These are phyloP conservation scores for Phytophthora pseudosyringae DNA, from an alignment of 352 stramenopile genomes.

Conservation along the genomic window DNA sequence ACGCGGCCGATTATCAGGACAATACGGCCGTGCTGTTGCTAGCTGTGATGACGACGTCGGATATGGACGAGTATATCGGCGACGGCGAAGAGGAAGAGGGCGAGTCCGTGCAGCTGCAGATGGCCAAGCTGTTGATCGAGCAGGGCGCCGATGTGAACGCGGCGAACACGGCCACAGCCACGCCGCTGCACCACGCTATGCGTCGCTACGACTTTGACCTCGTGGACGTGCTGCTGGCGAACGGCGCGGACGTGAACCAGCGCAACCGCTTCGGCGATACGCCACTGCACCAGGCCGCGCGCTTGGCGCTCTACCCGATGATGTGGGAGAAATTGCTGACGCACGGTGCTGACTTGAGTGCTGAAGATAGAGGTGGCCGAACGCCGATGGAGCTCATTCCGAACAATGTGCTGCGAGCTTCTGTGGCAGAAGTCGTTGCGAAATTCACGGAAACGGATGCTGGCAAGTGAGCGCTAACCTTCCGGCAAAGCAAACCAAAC, in stretches of 20 bases:
- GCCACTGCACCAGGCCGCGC: slow-evolving; percentile 39
- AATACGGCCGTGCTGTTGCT: slow-evolving; percentile 38
- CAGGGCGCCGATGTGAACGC: slow-evolving; percentile 38
- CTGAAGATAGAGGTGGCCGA: slow-evolving; percentile 27
- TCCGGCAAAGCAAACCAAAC: too few species aligned
- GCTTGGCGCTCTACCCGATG: slow-evolving; percentile 33
- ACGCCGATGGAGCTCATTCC: slow-evolving; percentile 44
- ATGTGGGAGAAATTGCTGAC: slow-evolving; percentile 40
- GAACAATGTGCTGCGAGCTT: slow-evolving; percentile 32
- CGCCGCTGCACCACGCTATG: slow-evolving; percentile 41
- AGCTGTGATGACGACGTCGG: slow-evolving; percentile 30
- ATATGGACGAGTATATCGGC: slow-evolving; percentile 36
- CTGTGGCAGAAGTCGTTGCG: slow-evolving; percentile 27
- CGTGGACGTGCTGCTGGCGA: slow-evolving; percentile 36
- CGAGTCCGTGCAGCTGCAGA: slow-evolving; percentile 28
- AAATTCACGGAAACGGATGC: slow-evolving; percentile 2
- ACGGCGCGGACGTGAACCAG: slow-evolving; percentile 39
- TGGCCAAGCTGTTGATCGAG: slow-evolving; percentile 36
- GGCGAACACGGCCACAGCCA: slow-evolving; percentile 23
- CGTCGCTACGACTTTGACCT: slow-evolving; percentile 40
- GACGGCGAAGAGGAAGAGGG: slow-evolving; percentile 29
- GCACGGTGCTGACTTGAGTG: slow-evolving; percentile 27
- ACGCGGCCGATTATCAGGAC: slow-evolving; percentile 34
- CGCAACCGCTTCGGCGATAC: slow-evolving; percentile 43
- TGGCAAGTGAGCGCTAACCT: not conserved